Evolutionary conservation across 257 asterid species (phyloP), one percentile per base, ranked within the genome.

Genomic region (Solanum virginianum): DNA sequence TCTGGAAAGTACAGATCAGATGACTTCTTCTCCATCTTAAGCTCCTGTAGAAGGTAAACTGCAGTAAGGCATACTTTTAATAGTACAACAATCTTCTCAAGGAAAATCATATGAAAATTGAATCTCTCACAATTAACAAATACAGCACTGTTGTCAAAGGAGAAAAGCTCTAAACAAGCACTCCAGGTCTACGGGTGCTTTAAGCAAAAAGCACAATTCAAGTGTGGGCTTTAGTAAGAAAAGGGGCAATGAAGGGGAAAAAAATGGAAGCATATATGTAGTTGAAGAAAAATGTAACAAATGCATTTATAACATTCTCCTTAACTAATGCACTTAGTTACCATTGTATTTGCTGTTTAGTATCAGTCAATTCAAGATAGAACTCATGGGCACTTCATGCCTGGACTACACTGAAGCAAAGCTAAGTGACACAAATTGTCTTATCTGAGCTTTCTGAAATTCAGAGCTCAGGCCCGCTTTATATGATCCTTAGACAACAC

Each of bases 21-120:
- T n/a, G 93, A 91, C 90, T 90, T 92, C 93, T 92, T 94, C 83
- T 92, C 96, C 88, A 94, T 85, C 91, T 92, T 90, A 84, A 90
- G 86, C 70, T 92, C 98, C 98, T 94, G 93, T 29, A 36, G 69
- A 63, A 14, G 24, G 53, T 24, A 0, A 51, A 68, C 1, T 70
- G 1, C 68, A 41, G 80, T 12, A 18, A 26, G 11, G 7, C 60
- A 36, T 6, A 54, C 45, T 51, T 77, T 2, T 10, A 15, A 26
- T 29, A 8, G 51, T 54, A 66, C 26, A 24, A 12, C 60, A 18
- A 39, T 26, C 53, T 47, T 22, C 65, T 57, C 51, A 24, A 26
- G 39, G 74, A n/a, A 84, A 51, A 63, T 16, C 49, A 65, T 10
- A 47, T 29, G 57, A 51, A 70, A 43, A 32, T 43, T 11, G 49